These are phyloP conservation scores for Pseudopediastrum boryanum DNA, from an alignment of 139 green algal species.

Conservation along the genomic window DNA sequence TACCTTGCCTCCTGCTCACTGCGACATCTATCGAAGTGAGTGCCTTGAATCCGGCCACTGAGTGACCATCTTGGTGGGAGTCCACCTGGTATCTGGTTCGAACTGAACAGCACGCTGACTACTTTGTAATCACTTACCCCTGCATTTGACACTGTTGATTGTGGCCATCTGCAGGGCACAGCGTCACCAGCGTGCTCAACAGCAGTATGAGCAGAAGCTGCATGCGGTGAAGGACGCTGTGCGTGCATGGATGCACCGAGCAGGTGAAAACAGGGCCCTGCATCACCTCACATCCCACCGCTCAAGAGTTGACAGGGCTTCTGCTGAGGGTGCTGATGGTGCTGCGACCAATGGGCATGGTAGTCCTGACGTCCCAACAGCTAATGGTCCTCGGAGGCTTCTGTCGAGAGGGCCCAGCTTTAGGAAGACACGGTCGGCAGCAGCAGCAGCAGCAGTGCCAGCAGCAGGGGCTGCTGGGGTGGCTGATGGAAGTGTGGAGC, in stretches of 20 bases:
- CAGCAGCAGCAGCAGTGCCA: neutral
- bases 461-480: neutral
- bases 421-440: neutral
- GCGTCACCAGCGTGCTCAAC: slow-evolving; percentile 8
- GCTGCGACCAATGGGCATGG: neutral
- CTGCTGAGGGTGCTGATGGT: no score
- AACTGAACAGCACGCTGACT: no score
- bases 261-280: neutral
- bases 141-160: no score
- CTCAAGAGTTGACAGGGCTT: neutral
- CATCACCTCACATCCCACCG: neutral
- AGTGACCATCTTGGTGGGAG: no score
- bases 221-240: neutral
- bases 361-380: neutral
- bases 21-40: no score
- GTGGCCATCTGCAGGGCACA: neutral
- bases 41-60: no score
- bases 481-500: neutral
- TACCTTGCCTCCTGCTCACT: neutral
- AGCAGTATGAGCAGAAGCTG: slow-evolving; percentile 16
- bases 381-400: neutral
- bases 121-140: no score
- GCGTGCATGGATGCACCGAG: neutral
- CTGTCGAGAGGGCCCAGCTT: neutral
- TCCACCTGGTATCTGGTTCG: no score